Conservation (phyloP, 768 basidiomycete species). For the Holtermannia corniformis region DNA sequence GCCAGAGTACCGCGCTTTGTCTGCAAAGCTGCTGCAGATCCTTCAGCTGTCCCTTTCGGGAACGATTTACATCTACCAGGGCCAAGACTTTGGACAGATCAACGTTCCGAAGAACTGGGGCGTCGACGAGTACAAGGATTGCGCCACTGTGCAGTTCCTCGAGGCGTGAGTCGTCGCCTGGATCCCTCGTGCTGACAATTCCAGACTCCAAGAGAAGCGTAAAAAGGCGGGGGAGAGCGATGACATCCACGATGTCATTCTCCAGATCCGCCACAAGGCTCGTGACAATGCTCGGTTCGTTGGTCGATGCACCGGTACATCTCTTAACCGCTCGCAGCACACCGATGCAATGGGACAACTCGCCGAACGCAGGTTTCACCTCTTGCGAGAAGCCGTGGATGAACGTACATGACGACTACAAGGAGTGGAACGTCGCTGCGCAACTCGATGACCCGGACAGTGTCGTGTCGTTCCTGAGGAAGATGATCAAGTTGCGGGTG, state of each 20-base stretch:
- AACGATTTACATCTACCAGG: constrained; percentile 65
- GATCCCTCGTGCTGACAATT: not conserved
- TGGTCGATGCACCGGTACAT: constrained; percentile 47
- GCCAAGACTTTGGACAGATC: constrained; percentile 58
- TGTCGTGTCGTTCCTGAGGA: constrained; percentile 56
- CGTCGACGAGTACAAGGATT: constrained; percentile 64
- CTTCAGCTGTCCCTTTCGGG: constrained; percentile 56
- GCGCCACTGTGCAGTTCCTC: constrained; percentile 44
- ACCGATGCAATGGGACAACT: constrained; percentile 50
- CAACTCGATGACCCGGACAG: constrained; percentile 50
- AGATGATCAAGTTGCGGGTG: constrained; percentile 51
- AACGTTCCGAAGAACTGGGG: constrained; percentile 49
- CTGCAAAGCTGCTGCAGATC: constrained; percentile 58
- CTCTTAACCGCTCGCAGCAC: not conserved
- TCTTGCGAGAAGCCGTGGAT: constrained; percentile 58
- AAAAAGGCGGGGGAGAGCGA: constrained; percentile 40
- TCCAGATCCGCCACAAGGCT: constrained; percentile 53
- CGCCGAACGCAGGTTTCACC: constrained; percentile 56
- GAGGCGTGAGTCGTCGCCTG: not conserved
- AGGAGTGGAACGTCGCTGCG: constrained; percentile 46
- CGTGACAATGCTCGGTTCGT: constrained; percentile 56
- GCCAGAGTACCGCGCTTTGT: constrained; percentile 50
- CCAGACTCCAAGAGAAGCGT: constrained; percentile 11
- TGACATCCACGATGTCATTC: constrained; percentile 56
- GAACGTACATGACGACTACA: constrained; percentile 61